A percentile compares a stretch with the other conserved stretches of the same genome.
Conservation (phyloP, 495 filamentous ascomycete genomes). For the Penicillium subrubescens region DNA sequence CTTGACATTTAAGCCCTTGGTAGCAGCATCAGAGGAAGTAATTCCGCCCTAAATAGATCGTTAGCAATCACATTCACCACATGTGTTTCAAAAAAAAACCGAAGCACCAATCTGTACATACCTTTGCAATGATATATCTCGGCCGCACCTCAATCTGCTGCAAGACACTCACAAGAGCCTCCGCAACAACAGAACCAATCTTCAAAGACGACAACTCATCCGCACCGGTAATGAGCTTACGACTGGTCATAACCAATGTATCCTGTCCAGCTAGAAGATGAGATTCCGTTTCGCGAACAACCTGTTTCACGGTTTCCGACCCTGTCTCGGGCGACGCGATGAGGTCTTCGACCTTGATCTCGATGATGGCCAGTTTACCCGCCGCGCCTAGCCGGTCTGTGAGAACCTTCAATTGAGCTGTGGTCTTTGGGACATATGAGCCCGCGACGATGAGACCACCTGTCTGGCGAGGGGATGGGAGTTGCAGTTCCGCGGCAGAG, state of each 20-base stretch:
- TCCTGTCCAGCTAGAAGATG: slow-evolving; percentile 38
- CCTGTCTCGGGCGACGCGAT: slow-evolving; percentile 35
- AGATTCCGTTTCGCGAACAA: slow-evolving; percentile 32
- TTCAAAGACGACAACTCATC: slow-evolving; percentile 47
- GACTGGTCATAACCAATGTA: slow-evolving; percentile 56
- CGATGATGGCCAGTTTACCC: slow-evolving; percentile 45
- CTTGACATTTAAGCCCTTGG: slow-evolving; percentile 53
- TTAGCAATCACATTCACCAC: neutral
- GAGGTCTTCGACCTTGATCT: slow-evolving; percentile 48
- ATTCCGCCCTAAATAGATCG: slow-evolving; percentile 46
- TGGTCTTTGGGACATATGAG: slow-evolving; percentile 59
- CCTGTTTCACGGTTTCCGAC: slow-evolving; percentile 21
- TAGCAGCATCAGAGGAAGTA: slow-evolving; percentile 56
- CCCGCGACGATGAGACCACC: slow-evolving; percentile 56
- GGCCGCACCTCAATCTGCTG: slow-evolving; percentile 44
- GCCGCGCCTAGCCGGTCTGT: slow-evolving; percentile 33
- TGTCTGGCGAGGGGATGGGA: slow-evolving; percentile 33
- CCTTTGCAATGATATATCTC: slow-evolving; percentile 57
- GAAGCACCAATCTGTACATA: slow-evolving; percentile 11
- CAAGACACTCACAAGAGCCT: slow-evolving; percentile 48
- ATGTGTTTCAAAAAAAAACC: too few species aligned
- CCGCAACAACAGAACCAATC: slow-evolving; percentile 49
- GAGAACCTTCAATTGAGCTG: slow-evolving; percentile 47
- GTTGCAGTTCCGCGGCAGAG: slow-evolving; percentile 39
- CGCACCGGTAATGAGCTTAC: slow-evolving; percentile 47